Evolutionary conservation across 2,329 filamentous ascomycete genomes (phyloP), one percentile per base, ranked within the genome.

Genomic region (Pseudogymnoascus sp.): DNA sequence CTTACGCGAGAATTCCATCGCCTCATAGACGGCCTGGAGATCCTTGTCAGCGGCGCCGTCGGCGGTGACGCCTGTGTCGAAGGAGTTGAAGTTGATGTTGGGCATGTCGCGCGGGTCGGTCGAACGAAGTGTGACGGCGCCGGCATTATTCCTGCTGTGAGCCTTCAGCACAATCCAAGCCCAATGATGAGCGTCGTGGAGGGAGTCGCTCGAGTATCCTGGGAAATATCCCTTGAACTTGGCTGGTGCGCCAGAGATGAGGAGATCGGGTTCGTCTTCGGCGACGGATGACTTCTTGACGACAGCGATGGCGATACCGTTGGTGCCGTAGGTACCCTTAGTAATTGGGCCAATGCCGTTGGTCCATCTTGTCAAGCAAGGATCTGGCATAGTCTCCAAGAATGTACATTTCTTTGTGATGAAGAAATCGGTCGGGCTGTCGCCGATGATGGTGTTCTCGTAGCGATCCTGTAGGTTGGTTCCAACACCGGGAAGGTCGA

Each of bases 51-150:
- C 64, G n/a, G 61, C 65, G 44, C 33, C 59, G 11, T 61, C 17
- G 17, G 63, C 38, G 11, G 64, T 64, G 2, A 38, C 75, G 11
- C 81, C 80, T 21, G 79, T 76, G 31, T 69, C 75, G 74, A 83
- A 86, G 73, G 80, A 87, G 72, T 84, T 82, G 76, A 85, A 88
- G 60, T 76, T 76, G 67, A 90, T 87, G 7, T 81, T 72, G 0
- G 88, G 88, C 9, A 79, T 76, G 62, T 89, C 86, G 1, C 83
- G 82, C 0, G 88, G 87, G 69, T 90, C 82, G 0, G 81, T 75
- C 0, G 83, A 86, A 17, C 77, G 78, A 6, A 91, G 80, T 2
- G 74, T 80, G 7, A 91, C 86, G 1, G 79, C 80, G 10, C 88
- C 88, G 5, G 81, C 82, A 1, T 70, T 75, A 65, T 89, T 88